Conservation (phyloP, 495 filamentous ascomycete genomes). For the Rhizodiscina lignyota region DNA sequence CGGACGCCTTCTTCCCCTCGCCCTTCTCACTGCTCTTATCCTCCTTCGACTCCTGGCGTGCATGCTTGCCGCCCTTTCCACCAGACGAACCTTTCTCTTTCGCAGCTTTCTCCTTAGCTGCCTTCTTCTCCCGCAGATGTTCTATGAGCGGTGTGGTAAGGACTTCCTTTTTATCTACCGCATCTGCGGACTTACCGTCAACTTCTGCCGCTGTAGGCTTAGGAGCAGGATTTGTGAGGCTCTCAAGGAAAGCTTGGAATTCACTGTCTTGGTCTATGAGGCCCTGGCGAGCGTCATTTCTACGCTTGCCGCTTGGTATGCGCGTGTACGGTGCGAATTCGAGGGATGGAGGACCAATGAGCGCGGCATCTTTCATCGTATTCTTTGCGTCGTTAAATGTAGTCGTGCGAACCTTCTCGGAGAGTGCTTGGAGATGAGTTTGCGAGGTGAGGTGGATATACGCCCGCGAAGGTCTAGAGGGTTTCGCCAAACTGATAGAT, state of each 20-base stretch:
- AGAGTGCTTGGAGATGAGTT: conserved; percentile 40
- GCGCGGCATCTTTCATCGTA: conserved; percentile 45
- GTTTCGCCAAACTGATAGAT: conserved; percentile 49
- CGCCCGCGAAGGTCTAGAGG: conserved; percentile 56
- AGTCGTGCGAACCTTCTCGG: conserved; percentile 44
- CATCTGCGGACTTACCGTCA: conserved; percentile 10
- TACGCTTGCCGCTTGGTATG: conserved; percentile 50
- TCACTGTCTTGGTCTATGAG: conserved; percentile 93
- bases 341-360: conserved; percentile 56
- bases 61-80: conserved; percentile 10
- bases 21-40: conserved; percentile 33
- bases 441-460: conserved; percentile 57
- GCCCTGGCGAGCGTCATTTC: conserved; percentile 72
- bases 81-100: conserved; percentile 10
- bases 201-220: conserved; percentile 33
- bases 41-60: conserved; percentile 34
- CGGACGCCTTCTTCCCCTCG: conserved; percentile 26
- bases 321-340: conserved; percentile 75
- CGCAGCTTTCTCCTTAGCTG: conserved; percentile 52
- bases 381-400: conserved; percentile 61
- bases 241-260: conserved; percentile 83
- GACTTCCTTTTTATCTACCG: conserved; percentile 40
- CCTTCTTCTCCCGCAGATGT: conserved; percentile 78
- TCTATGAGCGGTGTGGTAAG: conserved; percentile 82
- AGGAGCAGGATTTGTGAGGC: conserved; percentile 58